Base-by-base conservation (phyloP, 129 eudicot species). In the Saussurea involucrata region DNA sequence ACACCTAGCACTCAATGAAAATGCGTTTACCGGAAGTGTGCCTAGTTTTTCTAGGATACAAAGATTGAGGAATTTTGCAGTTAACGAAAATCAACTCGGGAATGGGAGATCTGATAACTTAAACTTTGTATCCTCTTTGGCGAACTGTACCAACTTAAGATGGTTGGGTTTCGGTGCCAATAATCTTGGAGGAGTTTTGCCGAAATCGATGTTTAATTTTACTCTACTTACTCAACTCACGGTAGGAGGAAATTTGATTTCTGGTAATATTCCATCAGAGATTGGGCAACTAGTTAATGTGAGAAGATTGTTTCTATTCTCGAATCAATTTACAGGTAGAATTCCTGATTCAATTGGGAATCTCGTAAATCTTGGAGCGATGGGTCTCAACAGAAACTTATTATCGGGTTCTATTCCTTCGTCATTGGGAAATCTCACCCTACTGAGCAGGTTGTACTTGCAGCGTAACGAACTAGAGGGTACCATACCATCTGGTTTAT, bases 131-230 rank as follows among this genome's bases (percentile, higher is more conserved):
- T 53, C 22, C 22, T 53, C 61, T 5, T 53, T 53, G 61, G 61
- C 8, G n/a, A 53, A 53, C 61, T 53, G 61, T 53, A 53, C 61
- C 22, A 6, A 4, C 24, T 68, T 65, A 15, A 24, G 0, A 7
- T 0, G 5, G 5, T 25, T 42, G 66, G 79, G 25, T 15, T 29
- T 79, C 1, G 10, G 58, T 20, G 10, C 0, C 1, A 80, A 80
- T 15, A 32, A 72, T 17, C 69, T 80, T 8, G 58, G 55, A 72
- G 83, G 83, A 15, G 36, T 31, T 5, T 31, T 80, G 11, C 83
- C 83, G 0, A 42, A 27, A 32, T 64, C 29, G 1, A 0, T 76
- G 1, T 66, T 49, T n/a, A 73, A 80, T 46, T 42, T 80, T 12
- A 66, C 69, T 21, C 37, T 5, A 11, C 75, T 80, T 25, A 53